phyloP scores from a whole-genome alignment of 169 alveolate genomes.

The Cryptosporidium muris region DNA sequence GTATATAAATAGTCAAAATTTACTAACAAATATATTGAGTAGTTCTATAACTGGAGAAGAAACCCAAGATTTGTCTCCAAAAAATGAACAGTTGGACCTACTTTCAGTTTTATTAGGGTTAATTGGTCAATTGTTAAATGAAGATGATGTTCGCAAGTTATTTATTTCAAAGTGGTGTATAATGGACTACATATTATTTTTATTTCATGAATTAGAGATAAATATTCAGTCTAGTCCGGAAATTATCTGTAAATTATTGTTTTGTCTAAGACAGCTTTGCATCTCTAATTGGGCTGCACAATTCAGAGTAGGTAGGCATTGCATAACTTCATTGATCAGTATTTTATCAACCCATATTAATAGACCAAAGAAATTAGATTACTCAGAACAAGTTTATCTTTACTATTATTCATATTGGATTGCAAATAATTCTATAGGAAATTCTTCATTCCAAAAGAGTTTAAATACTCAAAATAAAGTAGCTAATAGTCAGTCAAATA shows the following conservation, averaged over 20 bases:
- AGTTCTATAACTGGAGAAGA: not conserved
- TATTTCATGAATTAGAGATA: constrained; percentile 37
- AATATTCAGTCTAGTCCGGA: constrained; percentile 26
- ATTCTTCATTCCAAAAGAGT: not conserved
- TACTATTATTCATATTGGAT: constrained; percentile 57
- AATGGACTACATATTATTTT: constrained; percentile 21
- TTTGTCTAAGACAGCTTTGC: constrained; percentile 50
- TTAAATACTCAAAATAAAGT: constrained; percentile 7
- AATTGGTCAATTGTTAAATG: constrained; percentile 57
- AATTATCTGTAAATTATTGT: constrained; percentile 34
- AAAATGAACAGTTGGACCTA: constrained; percentile 45
- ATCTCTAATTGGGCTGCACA: constrained; percentile 50
- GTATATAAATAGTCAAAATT: constrained; percentile 16
- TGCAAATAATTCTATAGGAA: not conserved
- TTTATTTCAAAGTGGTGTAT: constrained; percentile 63
- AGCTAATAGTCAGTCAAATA: not conserved
- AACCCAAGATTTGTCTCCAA: not conserved
- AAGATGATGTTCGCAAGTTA: constrained; percentile 20
- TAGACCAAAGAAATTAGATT: constrained; percentile 7
- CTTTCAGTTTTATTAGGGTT: constrained; percentile 29
- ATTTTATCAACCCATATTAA: constrained; percentile 31
- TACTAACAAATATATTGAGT: not conserved
- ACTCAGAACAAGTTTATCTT: constrained; percentile 6
- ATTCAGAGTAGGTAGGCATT: constrained; percentile 61
- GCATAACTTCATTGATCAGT: constrained; percentile 51